Percentiles rank a stretch among this genome's conserved stretches.
These are phyloP conservation scores for Friedmanniomyces endolithicus DNA, from an alignment of 495 filamentous ascomycete species.

Conservation along the genomic window DNA sequence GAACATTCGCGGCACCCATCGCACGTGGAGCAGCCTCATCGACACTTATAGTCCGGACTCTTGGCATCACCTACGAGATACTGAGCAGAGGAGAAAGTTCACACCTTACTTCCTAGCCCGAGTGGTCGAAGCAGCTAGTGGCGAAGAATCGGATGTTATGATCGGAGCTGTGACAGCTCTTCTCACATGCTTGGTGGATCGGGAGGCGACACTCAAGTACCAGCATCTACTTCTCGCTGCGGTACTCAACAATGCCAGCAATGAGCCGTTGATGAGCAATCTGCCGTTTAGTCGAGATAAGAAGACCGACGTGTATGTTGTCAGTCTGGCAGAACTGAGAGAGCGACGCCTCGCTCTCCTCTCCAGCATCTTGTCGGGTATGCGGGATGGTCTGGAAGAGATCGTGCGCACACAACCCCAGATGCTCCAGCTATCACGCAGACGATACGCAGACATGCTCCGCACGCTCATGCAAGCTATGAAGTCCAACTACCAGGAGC, in stretches of 20 bases:
- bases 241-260: constrained; percentile 38
- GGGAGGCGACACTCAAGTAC: constrained; percentile 53
- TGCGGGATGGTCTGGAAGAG: constrained; percentile 43
- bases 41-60: constrained; percentile 43
- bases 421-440: constrained; percentile 31
- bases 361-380: constrained; percentile 51
- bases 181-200: constrained; percentile 51
- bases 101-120: constrained; percentile 48
- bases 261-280: constrained; percentile 45
- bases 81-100: constrained; percentile 52
- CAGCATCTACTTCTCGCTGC: constrained; percentile 50
- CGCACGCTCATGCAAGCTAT: constrained; percentile 50
- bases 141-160: constrained; percentile 28
- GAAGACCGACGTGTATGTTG: constrained; percentile 33
- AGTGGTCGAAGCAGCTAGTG: constrained; percentile 24
- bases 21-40: constrained; percentile 48
- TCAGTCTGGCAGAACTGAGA: constrained; percentile 43
- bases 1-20: constrained; percentile 27
- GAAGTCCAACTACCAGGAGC: constrained; percentile 56
- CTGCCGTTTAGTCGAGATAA: constrained; percentile 45
- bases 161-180: constrained; percentile 44
- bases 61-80: constrained; percentile 51
- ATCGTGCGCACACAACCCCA: constrained; percentile 25
- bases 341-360: constrained; percentile 48
- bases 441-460: constrained; percentile 45